Conservation (phyloP, 768 basidiomycete genomes). For the Lactifluus subvellereus region DNA sequence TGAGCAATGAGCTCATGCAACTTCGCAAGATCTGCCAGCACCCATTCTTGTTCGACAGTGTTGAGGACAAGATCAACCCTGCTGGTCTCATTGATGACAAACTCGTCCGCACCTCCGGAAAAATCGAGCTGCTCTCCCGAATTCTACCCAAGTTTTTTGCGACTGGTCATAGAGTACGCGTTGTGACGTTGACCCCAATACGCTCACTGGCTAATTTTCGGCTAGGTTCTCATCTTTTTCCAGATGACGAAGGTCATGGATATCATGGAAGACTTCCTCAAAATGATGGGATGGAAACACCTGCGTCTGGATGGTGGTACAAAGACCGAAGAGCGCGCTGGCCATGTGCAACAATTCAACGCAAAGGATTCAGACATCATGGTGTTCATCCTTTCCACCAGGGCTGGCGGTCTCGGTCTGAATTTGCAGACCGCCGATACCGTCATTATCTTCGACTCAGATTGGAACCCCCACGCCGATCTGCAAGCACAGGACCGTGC, state of each 20-base stretch:
- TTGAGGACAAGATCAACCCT: conserved; percentile 91
- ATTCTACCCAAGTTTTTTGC: conserved; percentile 93
- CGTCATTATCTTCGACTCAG: conserved; percentile 81
- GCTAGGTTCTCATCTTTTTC: conserved; percentile 95
- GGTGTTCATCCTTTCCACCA: conserved; percentile 90
- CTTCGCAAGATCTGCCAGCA: conserved; percentile 98
- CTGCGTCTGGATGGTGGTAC: conserved; percentile 95
- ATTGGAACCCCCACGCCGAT: conserved; percentile 99
- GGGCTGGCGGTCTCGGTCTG: conserved; percentile 91
- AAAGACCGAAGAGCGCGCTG: conserved; percentile 91
- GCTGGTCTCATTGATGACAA: conserved; percentile 76
- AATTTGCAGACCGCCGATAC: conserved; percentile 91
- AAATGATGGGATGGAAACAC: conserved; percentile 79
- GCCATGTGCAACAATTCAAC: conserved; percentile 82
- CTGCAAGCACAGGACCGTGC: conserved; percentile 99
- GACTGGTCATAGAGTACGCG: conserved; percentile 78
- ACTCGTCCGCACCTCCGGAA: conserved; percentile 82
- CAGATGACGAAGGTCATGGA: conserved; percentile 99
- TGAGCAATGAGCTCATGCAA: conserved; percentile 96
- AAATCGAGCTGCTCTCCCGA: conserved; percentile 86
- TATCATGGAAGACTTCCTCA: conserved; percentile 93
- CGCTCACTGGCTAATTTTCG: background rate
- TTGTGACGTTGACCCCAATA: conserved; percentile 1
- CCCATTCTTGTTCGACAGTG: conserved; percentile 92
- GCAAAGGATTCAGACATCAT: conserved; percentile 82